A percentile compares a stretch with the other conserved stretches of the same genome.
Conservation (phyloP, 2,329 filamentous ascomycete species). For the Chalara sp. region DNA sequence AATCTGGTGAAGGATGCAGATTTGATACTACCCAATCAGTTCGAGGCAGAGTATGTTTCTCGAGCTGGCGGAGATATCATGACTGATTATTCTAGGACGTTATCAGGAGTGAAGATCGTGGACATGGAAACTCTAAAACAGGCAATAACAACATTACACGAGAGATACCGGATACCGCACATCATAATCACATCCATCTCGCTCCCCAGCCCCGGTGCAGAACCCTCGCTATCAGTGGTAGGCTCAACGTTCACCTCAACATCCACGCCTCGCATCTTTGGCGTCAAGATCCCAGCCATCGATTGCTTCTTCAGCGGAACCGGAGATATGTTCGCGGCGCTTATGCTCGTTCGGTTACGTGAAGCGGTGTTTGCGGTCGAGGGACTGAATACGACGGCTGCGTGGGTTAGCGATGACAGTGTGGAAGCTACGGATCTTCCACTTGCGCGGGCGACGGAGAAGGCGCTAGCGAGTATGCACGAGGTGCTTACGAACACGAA, state of each 20-base stretch:
- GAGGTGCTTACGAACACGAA: slow-evolving; percentile 66
- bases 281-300: slow-evolving; percentile 77
- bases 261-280: slow-evolving; percentile 73
- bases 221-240: slow-evolving; percentile 59
- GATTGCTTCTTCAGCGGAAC: slow-evolving; percentile 95
- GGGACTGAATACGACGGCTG: slow-evolving; percentile 44
- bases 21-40: slow-evolving; percentile 91
- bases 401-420: slow-evolving; percentile 73
- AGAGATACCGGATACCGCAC: slow-evolving; percentile 71
- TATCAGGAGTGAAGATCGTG: slow-evolving; percentile 78
- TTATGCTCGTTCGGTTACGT: slow-evolving; percentile 80
- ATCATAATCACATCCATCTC: slow-evolving; percentile 86
- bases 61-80: background rate
- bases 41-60: slow-evolving; percentile 77
- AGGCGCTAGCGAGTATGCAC: slow-evolving; percentile 90
- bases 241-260: slow-evolving; percentile 65
- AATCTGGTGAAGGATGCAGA: slow-evolving; percentile 73
- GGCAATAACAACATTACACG: slow-evolving; percentile 73
- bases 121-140: slow-evolving; percentile 65
- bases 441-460: slow-evolving; percentile 75
- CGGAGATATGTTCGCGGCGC: slow-evolving; percentile 95
- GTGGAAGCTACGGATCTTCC: slow-evolving; percentile 67
- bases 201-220: slow-evolving; percentile 48
- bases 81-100: slow-evolving; percentile 47
- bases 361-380: slow-evolving; percentile 59